Conservation (phyloP, 306 rosid genomes). For the Trifolium fragiferum region DNA sequence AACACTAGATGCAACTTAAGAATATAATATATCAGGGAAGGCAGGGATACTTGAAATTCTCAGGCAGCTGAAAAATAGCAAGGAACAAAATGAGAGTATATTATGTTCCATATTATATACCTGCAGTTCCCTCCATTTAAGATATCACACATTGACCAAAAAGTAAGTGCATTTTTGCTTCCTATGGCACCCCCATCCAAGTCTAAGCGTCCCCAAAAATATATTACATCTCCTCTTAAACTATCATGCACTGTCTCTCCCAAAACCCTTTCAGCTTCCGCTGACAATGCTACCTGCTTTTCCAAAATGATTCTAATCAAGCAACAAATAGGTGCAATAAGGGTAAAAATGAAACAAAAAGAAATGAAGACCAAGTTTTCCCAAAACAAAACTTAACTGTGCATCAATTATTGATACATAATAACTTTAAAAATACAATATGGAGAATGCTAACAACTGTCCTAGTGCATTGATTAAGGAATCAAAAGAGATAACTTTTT, state of each 20-base stretch:
- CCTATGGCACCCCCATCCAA: slow-evolving; percentile 54
- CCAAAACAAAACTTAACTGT: slow-evolving; percentile 26
- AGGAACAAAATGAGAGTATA: slow-evolving; percentile 20
- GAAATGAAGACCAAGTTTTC: slow-evolving; percentile 26
- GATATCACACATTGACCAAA: slow-evolving; percentile 95
- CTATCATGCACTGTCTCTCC: slow-evolving; percentile 68
- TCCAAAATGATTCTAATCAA: slow-evolving; percentile 42
- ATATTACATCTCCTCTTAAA: slow-evolving; percentile 73
- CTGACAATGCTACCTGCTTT: slow-evolving; percentile 73
- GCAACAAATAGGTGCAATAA: slow-evolving; percentile 5
- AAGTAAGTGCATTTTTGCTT: slow-evolving; percentile 65
- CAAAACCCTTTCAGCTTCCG: slow-evolving; percentile 72
- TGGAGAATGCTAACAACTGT: background rate
- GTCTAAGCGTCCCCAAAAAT: slow-evolving; percentile 86
- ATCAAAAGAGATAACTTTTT: background rate
- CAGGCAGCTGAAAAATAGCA: slow-evolving; percentile 27
- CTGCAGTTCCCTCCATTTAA: slow-evolving; percentile 94
- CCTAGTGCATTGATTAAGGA: background rate
- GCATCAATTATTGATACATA: slow-evolving; percentile 33
- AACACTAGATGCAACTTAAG: slow-evolving; percentile 32
- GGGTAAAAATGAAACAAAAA: slow-evolving; percentile 27
- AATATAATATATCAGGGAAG: slow-evolving; percentile 28
- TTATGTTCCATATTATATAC: slow-evolving; percentile 46
- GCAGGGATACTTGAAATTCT: slow-evolving; percentile 29
- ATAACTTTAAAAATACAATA: slow-evolving; percentile 32